Conservation (phyloP, 1,284 basidiomycete genomes). For the Hypsizygus ulmarius region DNA sequence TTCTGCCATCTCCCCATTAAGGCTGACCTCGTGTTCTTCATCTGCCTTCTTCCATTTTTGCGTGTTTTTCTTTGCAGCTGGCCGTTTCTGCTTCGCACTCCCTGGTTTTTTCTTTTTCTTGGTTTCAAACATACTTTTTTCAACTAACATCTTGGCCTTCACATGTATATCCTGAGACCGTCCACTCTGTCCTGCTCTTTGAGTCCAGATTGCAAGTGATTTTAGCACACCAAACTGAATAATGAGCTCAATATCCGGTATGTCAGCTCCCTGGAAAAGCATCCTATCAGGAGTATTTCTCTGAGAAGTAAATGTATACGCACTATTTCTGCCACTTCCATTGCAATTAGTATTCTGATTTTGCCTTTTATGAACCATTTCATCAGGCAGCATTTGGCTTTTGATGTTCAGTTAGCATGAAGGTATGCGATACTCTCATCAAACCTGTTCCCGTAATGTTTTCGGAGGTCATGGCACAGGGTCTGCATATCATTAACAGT, state of each 20-base stretch:
- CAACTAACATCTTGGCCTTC: constrained; percentile 27
- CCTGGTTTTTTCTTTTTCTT: constrained; percentile 15
- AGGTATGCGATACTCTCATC: constrained; percentile 17
- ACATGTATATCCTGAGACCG: constrained; percentile 21
- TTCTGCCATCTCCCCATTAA: constrained; percentile 7
- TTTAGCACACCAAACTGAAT: constrained; percentile 29
- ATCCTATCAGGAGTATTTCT: background rate
- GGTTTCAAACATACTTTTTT: constrained; percentile 28
- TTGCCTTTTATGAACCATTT: constrained; percentile 22
- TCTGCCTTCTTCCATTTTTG: background rate
- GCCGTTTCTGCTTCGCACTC: constrained; percentile 7
- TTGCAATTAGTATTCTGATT: constrained; percentile 27
- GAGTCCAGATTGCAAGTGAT: constrained; percentile 30
- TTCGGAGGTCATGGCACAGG: background rate
- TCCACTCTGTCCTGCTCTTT: constrained; percentile 32
- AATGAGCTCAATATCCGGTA: constrained; percentile 30
- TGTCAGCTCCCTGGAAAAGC: constrained; percentile 28
- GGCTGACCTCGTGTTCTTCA: constrained; percentile 12
- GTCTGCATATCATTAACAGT: constrained; percentile 16
- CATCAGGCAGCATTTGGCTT: constrained; percentile 23
- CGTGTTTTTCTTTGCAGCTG: constrained; percentile 6
- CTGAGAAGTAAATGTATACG: constrained; percentile 3
- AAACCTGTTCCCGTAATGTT: constrained; percentile 5
- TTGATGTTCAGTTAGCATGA: constrained; percentile 19
- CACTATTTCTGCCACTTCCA: constrained; percentile 35